A percentile compares a stretch with the other conserved stretches of the same genome.
phyloP scores from a whole-genome alignment of 208 protist genomes.

The Plasmodiophora brassicae region DNA sequence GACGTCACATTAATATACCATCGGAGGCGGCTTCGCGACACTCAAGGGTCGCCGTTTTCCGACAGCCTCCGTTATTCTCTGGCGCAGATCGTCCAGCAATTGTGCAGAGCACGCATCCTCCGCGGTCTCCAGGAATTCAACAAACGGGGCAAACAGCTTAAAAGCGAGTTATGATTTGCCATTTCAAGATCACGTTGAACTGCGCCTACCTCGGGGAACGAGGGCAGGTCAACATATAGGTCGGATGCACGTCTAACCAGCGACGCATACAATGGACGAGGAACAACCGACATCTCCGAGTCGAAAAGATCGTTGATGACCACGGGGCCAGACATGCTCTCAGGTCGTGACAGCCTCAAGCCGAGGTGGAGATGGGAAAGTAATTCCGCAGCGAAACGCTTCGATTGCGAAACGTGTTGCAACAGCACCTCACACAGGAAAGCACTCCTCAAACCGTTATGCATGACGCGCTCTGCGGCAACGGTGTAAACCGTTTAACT shows the following conservation, averaged over 20 bases:
- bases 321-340: neutral
- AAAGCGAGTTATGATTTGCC: no score
- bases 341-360: neutral
- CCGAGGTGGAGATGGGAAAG: neutral
- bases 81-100: neutral
- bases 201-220: neutral
- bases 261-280: neutral
- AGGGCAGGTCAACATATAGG: neutral
- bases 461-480: neutral
- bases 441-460: neutral
- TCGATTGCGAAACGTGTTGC: neutral
- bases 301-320: neutral
- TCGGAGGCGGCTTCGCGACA: neutral
- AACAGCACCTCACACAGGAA: neutral
- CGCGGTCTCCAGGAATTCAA: neutral
- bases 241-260: neutral
- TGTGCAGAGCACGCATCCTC: neutral
- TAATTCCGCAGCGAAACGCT: neutral
- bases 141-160: neutral
- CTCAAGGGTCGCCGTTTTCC: neutral
- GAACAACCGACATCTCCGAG: neutral
- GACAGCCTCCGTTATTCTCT: neutral
- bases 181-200: no score
- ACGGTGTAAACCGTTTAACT: neutral
- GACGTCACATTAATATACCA: neutral